Base-by-base conservation (phyloP, 2,329 filamentous ascomycete genomes). In the Fusarium brachygibbosum region DNA sequence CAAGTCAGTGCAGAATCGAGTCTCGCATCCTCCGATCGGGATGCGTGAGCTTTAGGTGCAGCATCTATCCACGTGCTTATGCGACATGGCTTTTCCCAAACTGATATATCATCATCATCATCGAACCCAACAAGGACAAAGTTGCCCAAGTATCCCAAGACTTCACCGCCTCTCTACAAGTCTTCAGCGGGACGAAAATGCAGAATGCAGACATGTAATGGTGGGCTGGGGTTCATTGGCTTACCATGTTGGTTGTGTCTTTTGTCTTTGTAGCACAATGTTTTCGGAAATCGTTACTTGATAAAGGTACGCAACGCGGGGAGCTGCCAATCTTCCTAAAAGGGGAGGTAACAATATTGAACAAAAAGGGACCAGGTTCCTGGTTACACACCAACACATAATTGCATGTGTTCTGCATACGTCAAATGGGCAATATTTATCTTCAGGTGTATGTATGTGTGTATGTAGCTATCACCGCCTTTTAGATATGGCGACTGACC, bases 91-190 rank as follows among this genome's bases (percentile, higher is more conserved):
- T n/a, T 25, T 25, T n/a, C 42, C 23, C 11, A 29, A 51, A 40
- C 34, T 29, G n/a, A 29, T 29, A 34, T 14, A 16, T 35, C 40
- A 48, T 54, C 31, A 16, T 35, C 40, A 48, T 54, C 31, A 35
- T 28, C n/a, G n/a, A 41, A 5, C 31, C 29, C 10, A 21, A 16
- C 10, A 45, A 28, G 13, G 14, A 11, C 28, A 54, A 14, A 1
- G 19, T 37, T 54, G 17, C 19, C 29, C 19, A 54, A 21, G 10
- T 1, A 17, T 9, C 5, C 14, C 1, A 7, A 14, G 31, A 29
- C 31, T 29, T 65, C 62, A 65, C 60, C 62, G 62, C 62, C 52
- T 53, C 19, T 60, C 31, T n/a, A 23, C 6, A 16, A 12, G 4
- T 32, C 42, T 60, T 32, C 31, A 37, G 13, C 11, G 38, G 40